phyloP scores from a whole-genome alignment of 2,329 filamentous ascomycete species.

The Paracorniculantispora psalliotae region DNA sequence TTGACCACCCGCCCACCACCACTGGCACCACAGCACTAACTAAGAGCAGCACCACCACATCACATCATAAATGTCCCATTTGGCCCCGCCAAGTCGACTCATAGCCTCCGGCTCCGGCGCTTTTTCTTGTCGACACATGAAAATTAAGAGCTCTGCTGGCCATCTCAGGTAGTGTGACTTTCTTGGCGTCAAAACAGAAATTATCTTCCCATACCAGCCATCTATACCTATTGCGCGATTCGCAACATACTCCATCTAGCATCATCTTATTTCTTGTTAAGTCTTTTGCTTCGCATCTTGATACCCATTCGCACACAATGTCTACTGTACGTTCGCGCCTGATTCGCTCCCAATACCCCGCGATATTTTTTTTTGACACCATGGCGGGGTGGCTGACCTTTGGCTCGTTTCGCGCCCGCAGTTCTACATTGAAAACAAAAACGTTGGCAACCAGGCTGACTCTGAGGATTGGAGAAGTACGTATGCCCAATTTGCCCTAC shows the following conservation, averaged over 20 bases:
- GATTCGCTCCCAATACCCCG: constrained; percentile 11
- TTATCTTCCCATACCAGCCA: background rate
- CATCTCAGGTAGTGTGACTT: background rate
- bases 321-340: constrained; percentile 16
- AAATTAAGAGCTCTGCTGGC: background rate
- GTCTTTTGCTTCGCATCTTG: constrained; percentile 7
- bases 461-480: constrained; percentile 81
- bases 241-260: background rate
- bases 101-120: constrained; percentile 9
- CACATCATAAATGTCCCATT: background rate
- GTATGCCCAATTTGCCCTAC: constrained; percentile 31
- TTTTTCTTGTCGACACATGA: background rate
- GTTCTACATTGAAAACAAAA: constrained; percentile 74
- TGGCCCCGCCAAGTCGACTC: constrained; percentile 10
- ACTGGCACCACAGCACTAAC: too few species aligned
- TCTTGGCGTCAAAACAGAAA: background rate
- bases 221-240: background rate
- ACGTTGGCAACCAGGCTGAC: constrained; percentile 67
- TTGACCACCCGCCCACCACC: constrained; percentile 7
- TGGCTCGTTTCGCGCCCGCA: constrained; percentile 17
- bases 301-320: constrained; percentile 6
- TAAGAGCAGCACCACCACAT: background rate
- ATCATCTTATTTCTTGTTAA: background rate
- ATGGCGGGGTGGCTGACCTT: constrained; percentile 26
- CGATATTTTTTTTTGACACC: constrained; percentile 1